Conservation (phyloP, 164 flowering plant species). For the Annona cherimola region DNA sequence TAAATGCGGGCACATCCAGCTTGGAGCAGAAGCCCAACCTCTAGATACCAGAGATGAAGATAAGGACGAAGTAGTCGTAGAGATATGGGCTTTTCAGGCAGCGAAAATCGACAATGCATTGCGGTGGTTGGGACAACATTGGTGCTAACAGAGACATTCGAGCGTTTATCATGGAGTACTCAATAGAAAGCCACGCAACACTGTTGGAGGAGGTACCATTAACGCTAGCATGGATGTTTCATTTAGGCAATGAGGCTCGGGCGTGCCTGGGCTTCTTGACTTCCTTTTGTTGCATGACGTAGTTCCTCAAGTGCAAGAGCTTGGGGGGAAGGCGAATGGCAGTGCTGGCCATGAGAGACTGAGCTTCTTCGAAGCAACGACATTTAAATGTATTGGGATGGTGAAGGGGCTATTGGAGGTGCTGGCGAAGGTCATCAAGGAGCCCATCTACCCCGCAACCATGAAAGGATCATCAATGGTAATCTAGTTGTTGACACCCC, state of each 20-base stretch:
- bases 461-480: conserved; percentile 50
- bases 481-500: too few species aligned
- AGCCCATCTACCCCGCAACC: conserved; percentile 52
- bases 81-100: too few species aligned
- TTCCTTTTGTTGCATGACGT: conserved; percentile 40
- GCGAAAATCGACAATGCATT: conserved; percentile 37
- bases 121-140: conserved; percentile 25
- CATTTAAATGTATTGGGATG: conserved; percentile 15
- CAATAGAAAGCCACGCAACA: conserved; percentile 13
- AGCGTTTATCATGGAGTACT: conserved; percentile 20
- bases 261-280: conserved; percentile 25
- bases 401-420: conserved; percentile 45
- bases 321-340: conserved; percentile 40
- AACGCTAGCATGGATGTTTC: conserved; percentile 27
- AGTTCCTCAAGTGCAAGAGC: conserved; percentile 40
- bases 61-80: too few species aligned
- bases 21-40: too few species aligned
- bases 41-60: too few species aligned
- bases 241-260: conserved; percentile 36
- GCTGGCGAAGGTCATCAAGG: conserved; percentile 38
- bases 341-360: conserved; percentile 38
- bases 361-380: conserved; percentile 26
- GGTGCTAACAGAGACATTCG: conserved; percentile 37
- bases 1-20: too few species aligned
- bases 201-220: conserved; percentile 43